phyloP scores from a whole-genome alignment of 2,329 filamentous ascomycete genomes.

The Metarhizium guizhouense region DNA sequence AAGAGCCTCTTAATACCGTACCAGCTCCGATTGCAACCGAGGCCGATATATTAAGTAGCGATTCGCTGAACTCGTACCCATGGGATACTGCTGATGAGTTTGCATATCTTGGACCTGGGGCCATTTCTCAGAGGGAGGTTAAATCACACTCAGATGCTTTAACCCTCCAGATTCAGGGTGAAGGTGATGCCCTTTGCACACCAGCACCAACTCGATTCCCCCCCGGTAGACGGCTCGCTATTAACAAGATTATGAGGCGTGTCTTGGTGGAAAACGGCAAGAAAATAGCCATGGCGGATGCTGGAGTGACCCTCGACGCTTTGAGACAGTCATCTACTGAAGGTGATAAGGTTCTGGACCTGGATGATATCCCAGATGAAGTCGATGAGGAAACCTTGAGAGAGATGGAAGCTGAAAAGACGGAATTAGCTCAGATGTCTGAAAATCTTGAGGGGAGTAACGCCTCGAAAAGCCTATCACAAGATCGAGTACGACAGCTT shows the following conservation, averaged over 20 bases:
- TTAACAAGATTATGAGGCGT: constrained; percentile 30
- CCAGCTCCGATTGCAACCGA: constrained; percentile 5
- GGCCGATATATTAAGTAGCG: background rate
- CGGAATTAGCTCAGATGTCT: constrained; percentile 6
- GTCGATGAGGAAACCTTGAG: constrained; percentile 47
- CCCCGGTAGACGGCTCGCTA: constrained; percentile 34
- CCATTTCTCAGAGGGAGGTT: constrained; percentile 15
- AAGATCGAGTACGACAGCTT: constrained; percentile 38
- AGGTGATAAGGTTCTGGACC: constrained; percentile 34
- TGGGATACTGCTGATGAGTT: constrained; percentile 14
- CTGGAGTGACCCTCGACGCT: background rate
- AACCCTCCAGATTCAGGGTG: constrained; percentile 14
- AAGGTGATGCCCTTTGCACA: constrained; percentile 18
- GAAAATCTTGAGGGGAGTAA: background rate
- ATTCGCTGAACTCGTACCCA: background rate
- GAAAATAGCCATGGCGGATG: background rate
- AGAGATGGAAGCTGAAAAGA: constrained; percentile 45
- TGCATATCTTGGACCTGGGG: constrained; percentile 28
- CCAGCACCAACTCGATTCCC: constrained; percentile 21
- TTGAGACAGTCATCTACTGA: constrained; percentile 10
- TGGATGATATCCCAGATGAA: constrained; percentile 20
- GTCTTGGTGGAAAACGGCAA: constrained; percentile 25
- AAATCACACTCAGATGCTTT: constrained; percentile 13
- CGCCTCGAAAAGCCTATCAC: constrained; percentile 21
- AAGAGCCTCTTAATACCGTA: background rate